Base-by-base conservation (phyloP, 805 yeast species). In the Crinitomyces ghanaensis region DNA sequence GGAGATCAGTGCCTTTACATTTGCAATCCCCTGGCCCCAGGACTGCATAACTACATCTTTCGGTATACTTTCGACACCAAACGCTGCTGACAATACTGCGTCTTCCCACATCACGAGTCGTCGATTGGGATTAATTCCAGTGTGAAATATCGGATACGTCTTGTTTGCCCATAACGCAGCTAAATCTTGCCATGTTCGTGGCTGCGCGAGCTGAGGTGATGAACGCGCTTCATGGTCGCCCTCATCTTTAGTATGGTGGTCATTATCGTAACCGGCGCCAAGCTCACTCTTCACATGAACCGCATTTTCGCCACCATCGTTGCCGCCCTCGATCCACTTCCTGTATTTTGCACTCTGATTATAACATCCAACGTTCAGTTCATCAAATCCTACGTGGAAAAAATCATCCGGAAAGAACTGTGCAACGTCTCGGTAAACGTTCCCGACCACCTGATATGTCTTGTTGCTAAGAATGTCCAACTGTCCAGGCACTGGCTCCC, bases 321-420 rank as follows among this genome's bases (percentile, higher is more conserved):
- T 45, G 6, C 45, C 53, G 13, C 38, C 43, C 23, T 50, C 48
- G 17, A 35, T 35, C 59, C 61, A 60, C 3, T 49, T 44, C 34
- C 38, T 41, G 6, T 51, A 43, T 11, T 31, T 18, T 4, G 32
- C 21, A 1, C 62, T 54, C 31, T 36, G 45, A 33, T 56, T 54
- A 46, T 56, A 61, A 43, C 68, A 62, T 4, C 36, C 37, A 6
- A 49, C 40, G 20, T 45, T 50, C 32, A 61, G 42, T 42, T 62
- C 68, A 38, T 62, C 66, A 22, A 47, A 50, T 4, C 68, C 68
- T 22, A 60, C 63, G 39, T 62, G 68, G 51, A 59, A 59, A n/a
- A 57, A 44, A 28, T 54, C 39, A 38, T 62, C 66, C 3, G 39
- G 28, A 40, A 62, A 62, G 9, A 59, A 34, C 2, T 30, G 36